Percentiles rank a stretch among this genome's conserved stretches.
These are phyloP conservation scores for Priceomyces medius DNA, from an alignment of 805 yeast species.

Conservation along the genomic window DNA sequence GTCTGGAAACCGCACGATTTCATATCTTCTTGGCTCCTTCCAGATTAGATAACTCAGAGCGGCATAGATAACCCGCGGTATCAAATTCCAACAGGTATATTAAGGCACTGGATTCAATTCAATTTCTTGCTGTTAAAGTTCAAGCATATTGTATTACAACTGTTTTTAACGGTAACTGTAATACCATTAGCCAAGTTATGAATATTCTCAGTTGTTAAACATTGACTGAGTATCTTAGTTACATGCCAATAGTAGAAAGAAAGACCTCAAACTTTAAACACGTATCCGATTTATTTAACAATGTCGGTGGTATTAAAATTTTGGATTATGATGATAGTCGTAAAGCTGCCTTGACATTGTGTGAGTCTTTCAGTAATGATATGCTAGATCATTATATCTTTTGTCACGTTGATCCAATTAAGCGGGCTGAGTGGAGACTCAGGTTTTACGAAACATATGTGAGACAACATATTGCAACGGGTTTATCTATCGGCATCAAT, in stretches of 20 bases:
- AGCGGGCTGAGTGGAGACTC: slow-evolving; percentile 27
- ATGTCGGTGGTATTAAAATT: slow-evolving; percentile 9
- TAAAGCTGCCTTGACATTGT: slow-evolving; percentile 39
- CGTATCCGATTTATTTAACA: neutral
- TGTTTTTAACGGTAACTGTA: neutral
- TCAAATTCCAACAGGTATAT: neutral
- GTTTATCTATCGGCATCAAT: slow-evolving; percentile 49
- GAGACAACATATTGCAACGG: slow-evolving; percentile 49
- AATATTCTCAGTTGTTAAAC: slow-evolving; percentile 1
- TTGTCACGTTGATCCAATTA: slow-evolving; percentile 22
- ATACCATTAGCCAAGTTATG: slow-evolving; percentile 4
- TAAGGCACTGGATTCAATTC: no score
- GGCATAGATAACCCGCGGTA: neutral
- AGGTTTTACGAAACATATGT: slow-evolving; percentile 52
- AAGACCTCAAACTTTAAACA: neutral
- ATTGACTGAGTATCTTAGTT: slow-evolving; percentile 5
- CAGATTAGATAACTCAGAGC: slow-evolving; percentile 5
- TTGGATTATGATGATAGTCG: slow-evolving; percentile 20
- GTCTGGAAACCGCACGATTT: neutral
- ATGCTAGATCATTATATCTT: slow-evolving; percentile 32
- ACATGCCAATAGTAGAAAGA: slow-evolving; percentile 2
- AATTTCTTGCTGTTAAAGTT: no score
- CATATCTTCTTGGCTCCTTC: neutral
- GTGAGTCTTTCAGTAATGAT: slow-evolving; percentile 36
- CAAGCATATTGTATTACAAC: neutral